Percentiles rank a stretch among this genome's conserved stretches.
These are phyloP conservation scores for Nasturtium officinale DNA, from an alignment of 345 rosid genomes.

Conservation along the genomic window DNA sequence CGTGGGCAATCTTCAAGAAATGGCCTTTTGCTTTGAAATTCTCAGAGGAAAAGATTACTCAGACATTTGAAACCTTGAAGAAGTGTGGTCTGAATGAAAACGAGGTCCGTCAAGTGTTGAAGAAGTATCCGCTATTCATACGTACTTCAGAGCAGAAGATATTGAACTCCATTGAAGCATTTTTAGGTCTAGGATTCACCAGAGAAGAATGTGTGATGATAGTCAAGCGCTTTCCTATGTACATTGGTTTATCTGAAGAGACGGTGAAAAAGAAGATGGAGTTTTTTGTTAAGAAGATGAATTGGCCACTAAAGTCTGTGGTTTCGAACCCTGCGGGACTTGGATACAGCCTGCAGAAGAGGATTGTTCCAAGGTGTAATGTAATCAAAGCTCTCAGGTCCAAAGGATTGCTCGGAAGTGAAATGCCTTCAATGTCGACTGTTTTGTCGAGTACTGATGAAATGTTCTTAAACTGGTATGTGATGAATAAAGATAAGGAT, in stretches of 20 bases:
- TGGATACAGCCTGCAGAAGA: background rate
- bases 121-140: background rate
- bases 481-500: background rate
- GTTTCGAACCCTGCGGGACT: background rate
- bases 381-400: background rate
- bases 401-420: background rate
- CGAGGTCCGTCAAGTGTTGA: background rate
- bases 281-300: conserved; percentile 25
- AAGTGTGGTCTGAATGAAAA: background rate
- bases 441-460: background rate
- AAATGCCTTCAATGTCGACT: background rate
- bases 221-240: background rate
- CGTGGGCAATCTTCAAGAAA: conserved; percentile 38
- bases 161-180: conserved; percentile 24
- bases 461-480: background rate
- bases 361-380: conserved; percentile 13
- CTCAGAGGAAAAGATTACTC: conserved; percentile 33
- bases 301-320: too few relatives aligned
- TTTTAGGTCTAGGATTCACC: conserved; percentile 23
- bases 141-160: conserved; percentile 39
- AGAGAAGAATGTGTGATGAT: conserved; percentile 37
- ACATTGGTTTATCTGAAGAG: background rate
- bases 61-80: background rate
- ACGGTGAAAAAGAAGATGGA: background rate
- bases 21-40: background rate